Percentiles rank a stretch among this genome's conserved stretches.
phyloP scores from a whole-genome alignment of 2,329 filamentous ascomycete genomes.

The Davidsoniella virescens region DNA sequence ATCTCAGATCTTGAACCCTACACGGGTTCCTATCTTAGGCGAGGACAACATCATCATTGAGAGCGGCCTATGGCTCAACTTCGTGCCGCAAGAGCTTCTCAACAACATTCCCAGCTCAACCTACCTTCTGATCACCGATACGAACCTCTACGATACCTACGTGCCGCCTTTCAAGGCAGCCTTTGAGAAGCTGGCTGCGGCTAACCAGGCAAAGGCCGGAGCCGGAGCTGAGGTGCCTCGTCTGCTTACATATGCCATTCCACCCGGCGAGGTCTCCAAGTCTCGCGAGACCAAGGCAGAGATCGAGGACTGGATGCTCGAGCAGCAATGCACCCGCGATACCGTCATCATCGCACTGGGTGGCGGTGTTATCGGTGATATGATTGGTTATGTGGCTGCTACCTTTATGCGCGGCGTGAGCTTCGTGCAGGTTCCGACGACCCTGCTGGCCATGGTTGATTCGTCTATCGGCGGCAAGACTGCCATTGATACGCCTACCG shows the following conservation, averaged over 20 bases:
- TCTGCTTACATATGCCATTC: slow-evolving; percentile 70
- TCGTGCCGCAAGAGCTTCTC: slow-evolving; percentile 68
- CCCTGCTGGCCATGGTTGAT: slow-evolving; percentile 91
- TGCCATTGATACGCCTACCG: slow-evolving; percentile 87
- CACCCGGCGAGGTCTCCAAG: slow-evolving; percentile 88
- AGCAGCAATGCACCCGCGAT: slow-evolving; percentile 82
- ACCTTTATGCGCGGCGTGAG: slow-evolving; percentile 97
- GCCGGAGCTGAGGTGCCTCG: slow-evolving; percentile 34
- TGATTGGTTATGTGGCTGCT: slow-evolving; percentile 93
- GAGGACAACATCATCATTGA: slow-evolving; percentile 85
- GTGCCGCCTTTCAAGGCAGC: slow-evolving; percentile 51
- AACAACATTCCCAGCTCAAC: slow-evolving; percentile 66
- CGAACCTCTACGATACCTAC: slow-evolving; percentile 71
- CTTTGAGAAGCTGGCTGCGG: slow-evolving; percentile 20
- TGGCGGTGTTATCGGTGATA: slow-evolving; percentile 91
- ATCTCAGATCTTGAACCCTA: neutral
- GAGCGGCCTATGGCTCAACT: slow-evolving; percentile 74
- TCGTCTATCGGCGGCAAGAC: slow-evolving; percentile 98
- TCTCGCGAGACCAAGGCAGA: slow-evolving; percentile 83
- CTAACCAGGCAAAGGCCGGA: slow-evolving; percentile 10
- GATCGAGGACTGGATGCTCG: slow-evolving; percentile 94
- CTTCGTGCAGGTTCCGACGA: slow-evolving; percentile 93
- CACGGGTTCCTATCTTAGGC: slow-evolving; percentile 55
- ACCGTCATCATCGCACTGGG: slow-evolving; percentile 89
- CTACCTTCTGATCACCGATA: slow-evolving; percentile 93